Conservation (phyloP, 179 eudicot genomes). For the Kewa caespitosa region DNA sequence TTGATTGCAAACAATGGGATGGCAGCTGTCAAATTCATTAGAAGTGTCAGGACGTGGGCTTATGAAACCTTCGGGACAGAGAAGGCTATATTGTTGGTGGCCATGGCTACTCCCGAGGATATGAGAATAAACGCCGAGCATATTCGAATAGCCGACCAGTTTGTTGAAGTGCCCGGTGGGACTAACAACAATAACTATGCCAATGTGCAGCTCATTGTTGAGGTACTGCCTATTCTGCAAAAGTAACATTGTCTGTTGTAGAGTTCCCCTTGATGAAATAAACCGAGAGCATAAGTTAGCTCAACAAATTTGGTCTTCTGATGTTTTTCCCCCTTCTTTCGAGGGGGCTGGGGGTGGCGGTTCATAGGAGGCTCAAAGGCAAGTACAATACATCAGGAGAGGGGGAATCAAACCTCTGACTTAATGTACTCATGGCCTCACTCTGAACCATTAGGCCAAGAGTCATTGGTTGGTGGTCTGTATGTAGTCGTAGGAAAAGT, state of each 20-base stretch:
- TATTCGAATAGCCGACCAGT: slow-evolving; percentile 96
- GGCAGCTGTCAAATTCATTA: slow-evolving; percentile 98
- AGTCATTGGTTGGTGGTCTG: no score
- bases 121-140: slow-evolving; percentile 99
- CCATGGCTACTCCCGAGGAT: slow-evolving; percentile 99
- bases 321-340: no score
- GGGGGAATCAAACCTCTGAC: no score
- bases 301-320: no score
- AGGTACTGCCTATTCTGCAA: slow-evolving; percentile 45
- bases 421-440: no score
- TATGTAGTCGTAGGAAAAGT: no score
- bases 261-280: slow-evolving; percentile 3
- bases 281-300: not conserved
- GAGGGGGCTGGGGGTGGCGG: no score
- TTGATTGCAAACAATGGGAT: slow-evolving; percentile 98
- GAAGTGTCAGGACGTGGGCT: slow-evolving; percentile 94
- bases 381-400: no score
- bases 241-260: slow-evolving; percentile 8
- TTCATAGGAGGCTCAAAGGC: no score
- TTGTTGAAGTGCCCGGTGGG: slow-evolving; percentile 99
- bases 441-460: no score
- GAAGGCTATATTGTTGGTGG: slow-evolving; percentile 93
- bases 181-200: slow-evolving; percentile 98
- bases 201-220: slow-evolving; percentile 97
- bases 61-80: slow-evolving; percentile 96